Evolutionary conservation across 2,329 filamentous ascomycete genomes (phyloP), one percentile per base, ranked within the genome.

Genomic region (Acrocalymma vagum): DNA sequence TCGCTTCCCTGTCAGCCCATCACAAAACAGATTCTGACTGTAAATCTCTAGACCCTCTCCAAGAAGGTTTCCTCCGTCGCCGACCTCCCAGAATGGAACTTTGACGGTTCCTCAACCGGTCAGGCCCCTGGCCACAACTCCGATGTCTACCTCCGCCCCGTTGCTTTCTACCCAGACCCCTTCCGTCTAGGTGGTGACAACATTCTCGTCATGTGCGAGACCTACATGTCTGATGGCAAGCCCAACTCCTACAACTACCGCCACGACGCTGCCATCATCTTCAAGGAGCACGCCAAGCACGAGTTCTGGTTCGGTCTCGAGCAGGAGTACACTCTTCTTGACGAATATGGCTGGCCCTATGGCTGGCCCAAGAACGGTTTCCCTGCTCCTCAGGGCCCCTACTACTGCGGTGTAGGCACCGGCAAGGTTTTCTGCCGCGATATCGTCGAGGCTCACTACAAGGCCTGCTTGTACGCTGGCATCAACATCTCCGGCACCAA

Each of bases 241-340:
- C 94, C 94, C 75, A 99, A 97, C 86, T 92, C 95, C 76, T 97
- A 84, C 87, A 99, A 99, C 87, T 89, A 87, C 86, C 90, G 94
- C 60, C 88, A 96, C 72, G 93, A 97, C 67, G 88, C 86, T 66
- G 84, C 84, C 69, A 87, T 94, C 74, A 80, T 96, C 63, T 95
- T 97, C 90, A 85, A 94, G 74, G 82, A 85, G 51, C 85, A 96
- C 74, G 85, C 85, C 71, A 79, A 84, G 42, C 86, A 93, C 64
- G 81, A 88, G 71, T 92, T 94, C 68, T 97, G 93, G 94, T 99
- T 97, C 76, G 94, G 94, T 76, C 85, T 99, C 13, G 93, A 96
- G 73, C 93, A 97, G 72, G 93, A 97, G 76, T 97, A 97, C 83
- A 97, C 90, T 47, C 86, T 95, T 29, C 87, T 97, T 60, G 92